Conservation (phyloP, 768 basidiomycete species). For the Lentinula sp. region DNA sequence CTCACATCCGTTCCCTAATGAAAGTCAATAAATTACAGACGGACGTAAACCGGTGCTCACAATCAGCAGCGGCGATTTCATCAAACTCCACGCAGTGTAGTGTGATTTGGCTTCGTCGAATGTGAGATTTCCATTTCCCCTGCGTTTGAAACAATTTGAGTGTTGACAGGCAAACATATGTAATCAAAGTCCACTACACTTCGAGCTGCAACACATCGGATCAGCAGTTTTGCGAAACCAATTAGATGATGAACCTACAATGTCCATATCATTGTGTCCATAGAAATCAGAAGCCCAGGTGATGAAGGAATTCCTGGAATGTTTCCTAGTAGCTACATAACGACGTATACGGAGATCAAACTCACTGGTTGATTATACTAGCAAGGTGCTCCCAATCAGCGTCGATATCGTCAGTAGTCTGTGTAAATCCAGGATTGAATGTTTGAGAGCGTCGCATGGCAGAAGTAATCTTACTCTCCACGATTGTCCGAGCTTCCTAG, state of each 20-base stretch:
- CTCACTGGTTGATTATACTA: conserved; percentile 49
- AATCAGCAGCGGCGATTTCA: conserved; percentile 65
- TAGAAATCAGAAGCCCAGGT: conserved; percentile 62
- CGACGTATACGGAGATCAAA: background rate
- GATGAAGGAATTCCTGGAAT: conserved; percentile 54
- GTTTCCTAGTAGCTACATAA: background rate
- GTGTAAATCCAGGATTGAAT: background rate
- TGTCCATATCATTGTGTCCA: conserved; percentile 65
- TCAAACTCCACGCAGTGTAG: conserved; percentile 68
- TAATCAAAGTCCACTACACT: conserved; percentile 28
- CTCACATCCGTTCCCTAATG: conserved; percentile 29
- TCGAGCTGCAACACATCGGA: conserved; percentile 34
- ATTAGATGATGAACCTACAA: conserved; percentile 28
- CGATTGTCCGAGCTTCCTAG: conserved; percentile 49
- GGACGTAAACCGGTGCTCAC: conserved; percentile 14
- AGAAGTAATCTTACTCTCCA: conserved; percentile 45
- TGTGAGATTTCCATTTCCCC: conserved; percentile 58
- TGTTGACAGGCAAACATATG: background rate
- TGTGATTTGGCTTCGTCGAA: conserved; percentile 64
- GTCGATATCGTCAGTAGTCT: conserved; percentile 50
- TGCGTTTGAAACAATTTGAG: conserved; percentile 15
- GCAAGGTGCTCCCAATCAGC: conserved; percentile 43
- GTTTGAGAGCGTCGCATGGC: background rate
- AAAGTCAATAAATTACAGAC: background rate
- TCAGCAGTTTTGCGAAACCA: background rate